Evolutionary conservation across 1,284 basidiomycete species (phyloP).

Genomic region (Apiotrichum mycotoxinovorans): DNA sequence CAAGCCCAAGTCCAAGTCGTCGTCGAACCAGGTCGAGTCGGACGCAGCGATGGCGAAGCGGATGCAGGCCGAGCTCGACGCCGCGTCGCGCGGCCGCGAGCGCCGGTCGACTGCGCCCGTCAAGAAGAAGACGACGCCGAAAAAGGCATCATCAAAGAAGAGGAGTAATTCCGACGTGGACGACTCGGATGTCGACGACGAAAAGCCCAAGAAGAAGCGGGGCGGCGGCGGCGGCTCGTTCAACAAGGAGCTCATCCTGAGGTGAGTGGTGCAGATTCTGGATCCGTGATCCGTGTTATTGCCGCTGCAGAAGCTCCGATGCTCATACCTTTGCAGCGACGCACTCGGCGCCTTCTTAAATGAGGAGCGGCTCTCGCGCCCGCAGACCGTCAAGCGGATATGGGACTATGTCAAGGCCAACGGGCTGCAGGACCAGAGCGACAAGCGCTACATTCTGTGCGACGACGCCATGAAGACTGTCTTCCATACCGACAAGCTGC

Average conservation of each 20-base stretch:
- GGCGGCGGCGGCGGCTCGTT: slow-evolving; percentile 45
- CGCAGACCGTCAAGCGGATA: slow-evolving; percentile 55
- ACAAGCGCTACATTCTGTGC: slow-evolving; percentile 54
- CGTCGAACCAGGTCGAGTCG: slow-evolving; percentile 19
- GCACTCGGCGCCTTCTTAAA: slow-evolving; percentile 36
- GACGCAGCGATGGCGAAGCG: slow-evolving; percentile 32
- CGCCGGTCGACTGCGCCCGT: slow-evolving; percentile 18
- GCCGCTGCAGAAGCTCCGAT: neutral
- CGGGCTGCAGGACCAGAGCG: slow-evolving; percentile 53
- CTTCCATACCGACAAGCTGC: slow-evolving; percentile 52
- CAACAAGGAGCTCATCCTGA: slow-evolving; percentile 48
- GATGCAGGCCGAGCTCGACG: slow-evolving; percentile 35
- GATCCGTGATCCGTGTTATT: neutral
- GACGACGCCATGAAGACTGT: slow-evolving; percentile 51
- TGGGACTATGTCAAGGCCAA: slow-evolving; percentile 56
- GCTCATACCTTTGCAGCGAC: slow-evolving; percentile 31
- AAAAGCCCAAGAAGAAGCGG: slow-evolving; percentile 24
- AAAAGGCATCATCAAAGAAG: slow-evolving; percentile 22
- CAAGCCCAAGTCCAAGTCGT: slow-evolving; percentile 13
- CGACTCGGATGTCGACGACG: slow-evolving; percentile 23
- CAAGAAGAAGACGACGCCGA: slow-evolving; percentile 37
- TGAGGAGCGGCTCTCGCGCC: slow-evolving; percentile 47
- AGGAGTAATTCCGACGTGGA: slow-evolving; percentile 19
- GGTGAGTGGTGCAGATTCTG: slow-evolving; percentile 27
- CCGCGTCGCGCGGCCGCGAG: slow-evolving; percentile 14